Evolutionary conservation across 345 rosid species (phyloP), one percentile per base, ranked within the genome.

Genomic region (Hypericum perforatum): DNA sequence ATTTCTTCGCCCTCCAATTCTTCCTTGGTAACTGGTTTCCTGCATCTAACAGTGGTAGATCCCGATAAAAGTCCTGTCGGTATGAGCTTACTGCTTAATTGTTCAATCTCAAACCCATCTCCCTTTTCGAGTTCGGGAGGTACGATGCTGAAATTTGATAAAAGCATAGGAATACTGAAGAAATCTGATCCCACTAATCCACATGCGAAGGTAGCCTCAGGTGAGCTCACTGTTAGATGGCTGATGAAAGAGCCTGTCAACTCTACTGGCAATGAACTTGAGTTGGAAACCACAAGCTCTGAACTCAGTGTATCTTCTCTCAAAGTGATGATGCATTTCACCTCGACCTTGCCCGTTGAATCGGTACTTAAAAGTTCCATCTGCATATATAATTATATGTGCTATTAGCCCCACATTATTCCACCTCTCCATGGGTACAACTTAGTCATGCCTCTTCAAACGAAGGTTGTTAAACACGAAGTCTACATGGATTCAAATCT

Each of bases 141-240:
- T 71, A 78, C 38, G 52, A 85, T 43, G 39, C 62, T 39, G 50
- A 64, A 79, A 13, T 61, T 55, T 13, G 85, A 75, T 29, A 51
- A 40, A 51, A 78, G 50, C 8, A 75, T 70, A 13, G 69, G 73
- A 55, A 69, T 78, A 16, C 39, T 63, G 8, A 43, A 76, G 67
- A 65, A 81, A 74, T 78, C 63, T 5, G 86, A 91, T 22, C 89
- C 82, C 57, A 78, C 83, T 45, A 92, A 54, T 16, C 98, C 94
- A 32, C 67, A 55, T 43, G 86, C 94, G 61, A 70, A 85, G 1
- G 84, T 80, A n/a, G 96, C 96, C 14, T 87, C 90, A 2, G 95
- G 95, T 22, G 95, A 74, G 60, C 96, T 87, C 43, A 85, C 95
- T 42, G 83, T 82, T 11, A 92, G 70, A 63, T 87, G 87, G 75